Evolutionary conservation across 306 rosid species (phyloP), one percentile per base, ranked within the genome.

Genomic region (Hippophae gyantsensis): DNA sequence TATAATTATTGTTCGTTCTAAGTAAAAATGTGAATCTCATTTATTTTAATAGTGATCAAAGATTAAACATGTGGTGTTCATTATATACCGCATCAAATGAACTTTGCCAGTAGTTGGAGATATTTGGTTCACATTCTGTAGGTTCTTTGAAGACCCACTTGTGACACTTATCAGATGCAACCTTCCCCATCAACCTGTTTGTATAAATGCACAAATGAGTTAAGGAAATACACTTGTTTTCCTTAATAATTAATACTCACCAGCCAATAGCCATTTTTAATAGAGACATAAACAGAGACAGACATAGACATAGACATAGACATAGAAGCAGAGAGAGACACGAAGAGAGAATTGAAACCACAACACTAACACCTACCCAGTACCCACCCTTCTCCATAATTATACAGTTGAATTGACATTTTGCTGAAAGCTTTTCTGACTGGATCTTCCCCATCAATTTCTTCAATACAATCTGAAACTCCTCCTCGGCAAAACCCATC

Each of bases 301-400:
- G 44, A 50, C 38, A 49, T 11, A 25, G 50, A 42, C 10, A 49
- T 18, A 1, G 44, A 50, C 38, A 49, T 11, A 25, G 50, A 42
- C 10, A 49, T 18, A 5, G 53, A 10, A 23, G 13, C 38, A 27
- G 27, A 32, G 38, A 32, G 38, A 32, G 38, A 32, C 38, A 32
- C 38, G 38, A 32, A 32, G 38, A 50, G 23, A 48, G 42, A 13
- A 62, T 14, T 10, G 46, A 50, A 72, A 59, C 43, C 67, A 67
- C 54, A 65, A 68, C 61, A 32, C 38, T 63, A 78, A 78, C 78
- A 82, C 97, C 84, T 93, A 93, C 99, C 94, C 86, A 90, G 93
- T 82, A 93, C 99, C 97, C 97, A 93, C 99, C 99, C 99, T 89
- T 93, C 99, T 89, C 99, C 99, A 77, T 93, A 93, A 82, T 93